Evolutionary conservation across 1,139 yeast species (phyloP), one percentile per base, ranked within the genome.

Genomic region (Blastobotrys capitulatus): DNA sequence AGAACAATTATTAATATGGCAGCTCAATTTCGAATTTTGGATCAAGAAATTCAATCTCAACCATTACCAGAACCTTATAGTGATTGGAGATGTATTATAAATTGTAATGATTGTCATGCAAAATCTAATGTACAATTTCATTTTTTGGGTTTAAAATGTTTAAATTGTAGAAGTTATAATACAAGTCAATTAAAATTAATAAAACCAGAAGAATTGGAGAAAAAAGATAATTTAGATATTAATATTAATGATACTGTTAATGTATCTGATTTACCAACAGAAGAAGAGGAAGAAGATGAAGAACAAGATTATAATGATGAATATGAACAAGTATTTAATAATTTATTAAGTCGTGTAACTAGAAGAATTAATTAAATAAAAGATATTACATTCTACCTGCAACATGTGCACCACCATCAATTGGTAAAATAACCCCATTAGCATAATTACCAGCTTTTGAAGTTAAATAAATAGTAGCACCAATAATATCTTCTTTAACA

Each of bases 51-150:
- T 48, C 74, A 71, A 36, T 79, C 79, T 58, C 88, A 85, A 63
- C 84, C 83, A 7, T 71, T 90, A 64, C 97, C 97, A 0, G 77
- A 80, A 18, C 96, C 95, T 3, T 83, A 88, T 63, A 75, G 76
- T 53, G 63, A 71, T 48, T 88, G 96, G 96, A 71, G 81, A 49
- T 83, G 92, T 57, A 78, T 86, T 42, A 76, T 89, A 10, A 77
- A 83, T 52, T 90, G 97, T 68, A 86, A 87, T 65, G 97, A 90
- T 67, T 90, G 97, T 66, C 82, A 82, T 52, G 94, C 95, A 15
- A 85, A 85, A 66, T 80, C 89, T 32, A 79, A 82, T 54, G 84
- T 84, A 18, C 70, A 78, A 6, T 90, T 86, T 66, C 97, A 90
- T 67, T 83, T 89, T 46, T 67, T 90, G 57, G 97, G 97, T 0